Conservation (phyloP, 495 filamentous ascomycete genomes). For the Trichoderma reesei region DNA sequence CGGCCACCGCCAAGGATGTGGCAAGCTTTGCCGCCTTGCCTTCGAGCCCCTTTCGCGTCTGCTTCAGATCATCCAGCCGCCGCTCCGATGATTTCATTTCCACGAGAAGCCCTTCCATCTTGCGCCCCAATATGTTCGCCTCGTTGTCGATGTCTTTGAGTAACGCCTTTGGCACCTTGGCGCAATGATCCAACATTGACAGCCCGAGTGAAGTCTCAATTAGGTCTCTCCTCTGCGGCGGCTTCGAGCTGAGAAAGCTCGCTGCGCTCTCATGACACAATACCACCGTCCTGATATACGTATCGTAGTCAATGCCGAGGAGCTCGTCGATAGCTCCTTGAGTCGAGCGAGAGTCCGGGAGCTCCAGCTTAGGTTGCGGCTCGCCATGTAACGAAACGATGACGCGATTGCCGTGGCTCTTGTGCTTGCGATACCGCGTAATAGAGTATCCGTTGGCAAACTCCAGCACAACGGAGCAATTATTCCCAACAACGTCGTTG, state of each 20-base stretch:
- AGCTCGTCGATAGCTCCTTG: slow-evolving; percentile 24
- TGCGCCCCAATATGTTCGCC: background rate
- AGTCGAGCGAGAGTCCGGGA: slow-evolving; percentile 6
- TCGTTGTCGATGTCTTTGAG: slow-evolving; percentile 17
- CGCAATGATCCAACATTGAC: slow-evolving; percentile 20
- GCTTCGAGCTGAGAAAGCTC: slow-evolving; percentile 23
- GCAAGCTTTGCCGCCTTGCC: background rate
- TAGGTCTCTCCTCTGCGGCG: slow-evolving; percentile 18
- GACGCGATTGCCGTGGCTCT: slow-evolving; percentile 15
- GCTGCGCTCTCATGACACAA: slow-evolving; percentile 24
- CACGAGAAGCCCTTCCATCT: background rate
- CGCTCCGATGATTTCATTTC: background rate
- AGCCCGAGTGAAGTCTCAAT: slow-evolving; percentile 23
- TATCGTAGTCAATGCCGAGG: slow-evolving; percentile 24
- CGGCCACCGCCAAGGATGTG: background rate
- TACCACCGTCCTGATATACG: slow-evolving; percentile 23
- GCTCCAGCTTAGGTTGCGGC: slow-evolving; percentile 21
- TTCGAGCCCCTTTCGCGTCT: background rate
- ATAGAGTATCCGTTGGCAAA: slow-evolving; percentile 26
- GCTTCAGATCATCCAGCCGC: background rate
- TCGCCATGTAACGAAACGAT: slow-evolving; percentile 19
- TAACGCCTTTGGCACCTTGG: slow-evolving; percentile 18
- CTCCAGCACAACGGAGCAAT: slow-evolving; percentile 20
- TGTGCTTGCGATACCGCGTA: slow-evolving; percentile 21
- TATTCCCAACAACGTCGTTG: slow-evolving; percentile 21